Evolutionary conservation across 495 filamentous ascomycete genomes (phyloP).

Genomic region (Trichoderma parareesei): DNA sequence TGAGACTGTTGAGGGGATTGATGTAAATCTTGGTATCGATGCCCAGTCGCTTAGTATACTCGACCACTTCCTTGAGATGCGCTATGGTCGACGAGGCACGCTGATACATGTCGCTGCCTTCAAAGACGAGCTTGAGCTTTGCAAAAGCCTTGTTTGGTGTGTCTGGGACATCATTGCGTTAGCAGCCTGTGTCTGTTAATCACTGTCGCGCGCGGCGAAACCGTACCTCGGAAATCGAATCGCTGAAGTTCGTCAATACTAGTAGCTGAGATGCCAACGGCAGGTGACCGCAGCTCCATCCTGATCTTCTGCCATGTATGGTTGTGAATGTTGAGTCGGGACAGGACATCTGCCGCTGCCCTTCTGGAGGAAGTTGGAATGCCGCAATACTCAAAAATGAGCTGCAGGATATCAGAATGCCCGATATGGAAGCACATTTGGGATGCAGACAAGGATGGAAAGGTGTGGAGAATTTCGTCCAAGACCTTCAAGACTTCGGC

Average conservation of each 20-base stretch:
- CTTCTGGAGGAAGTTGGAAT: conserved; percentile 61
- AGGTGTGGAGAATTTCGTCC: conserved; percentile 79
- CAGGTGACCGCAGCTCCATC: conserved; percentile 68
- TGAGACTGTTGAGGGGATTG: conserved; percentile 76
- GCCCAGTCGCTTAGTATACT: conserved; percentile 65
- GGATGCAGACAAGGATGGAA: conserved; percentile 60
- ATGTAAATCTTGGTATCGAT: conserved; percentile 75
- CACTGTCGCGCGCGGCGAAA: not conserved
- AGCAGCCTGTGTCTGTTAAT: conserved; percentile 8
- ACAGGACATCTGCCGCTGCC: conserved; percentile 72
- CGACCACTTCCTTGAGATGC: conserved; percentile 66
- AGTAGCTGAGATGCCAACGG: conserved; percentile 77
- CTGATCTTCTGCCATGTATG: conserved; percentile 81
- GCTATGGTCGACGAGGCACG: conserved; percentile 63
- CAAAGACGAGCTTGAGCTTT: conserved; percentile 64
- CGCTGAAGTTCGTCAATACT: conserved; percentile 81
- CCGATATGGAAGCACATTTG: conserved; percentile 90
- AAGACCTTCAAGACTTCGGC: conserved; percentile 91
- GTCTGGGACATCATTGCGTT: conserved; percentile 33
- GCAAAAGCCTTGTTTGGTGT: conserved; percentile 63
- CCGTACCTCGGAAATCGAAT: conserved; percentile 80
- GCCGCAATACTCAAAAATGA: conserved; percentile 82
- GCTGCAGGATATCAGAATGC: conserved; percentile 73
- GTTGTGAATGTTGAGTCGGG: conserved; percentile 76
- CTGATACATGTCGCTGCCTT: conserved; percentile 59